Evolutionary conservation across 2,329 filamentous ascomycete genomes (phyloP).

Genomic region (Alternaria sp.): DNA sequence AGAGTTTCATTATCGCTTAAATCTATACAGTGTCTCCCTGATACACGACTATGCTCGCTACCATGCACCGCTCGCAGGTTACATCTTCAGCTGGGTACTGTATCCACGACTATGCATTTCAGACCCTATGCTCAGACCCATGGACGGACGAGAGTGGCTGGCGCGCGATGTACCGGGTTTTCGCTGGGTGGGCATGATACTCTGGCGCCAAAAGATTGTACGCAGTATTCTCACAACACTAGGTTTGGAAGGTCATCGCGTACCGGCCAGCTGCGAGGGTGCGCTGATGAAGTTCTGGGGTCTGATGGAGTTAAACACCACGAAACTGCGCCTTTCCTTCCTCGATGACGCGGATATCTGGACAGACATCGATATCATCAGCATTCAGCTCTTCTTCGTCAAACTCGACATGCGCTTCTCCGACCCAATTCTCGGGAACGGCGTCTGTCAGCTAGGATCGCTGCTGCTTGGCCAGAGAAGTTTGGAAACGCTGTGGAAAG

Average conservation of each 20-base stretch:
- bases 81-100: conserved; percentile 68
- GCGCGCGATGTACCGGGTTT: conserved; percentile 66
- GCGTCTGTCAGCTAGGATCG: conserved; percentile 46
- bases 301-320: conserved; percentile 72
- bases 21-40: conserved; percentile 64
- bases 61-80: conserved; percentile 64
- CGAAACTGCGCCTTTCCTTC: conserved; percentile 62
- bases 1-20: conserved; percentile 50
- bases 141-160: conserved; percentile 47
- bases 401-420: conserved; percentile 77
- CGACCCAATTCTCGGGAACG: conserved; percentile 67
- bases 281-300: conserved; percentile 73
- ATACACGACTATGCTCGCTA: conserved; percentile 64
- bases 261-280: conserved; percentile 60
- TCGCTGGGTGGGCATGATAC: conserved; percentile 73
- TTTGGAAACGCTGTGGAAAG: conserved; percentile 41
- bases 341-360: conserved; percentile 65
- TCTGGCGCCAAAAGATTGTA: conserved; percentile 54
- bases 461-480: conserved; percentile 67
- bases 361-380: conserved; percentile 67
- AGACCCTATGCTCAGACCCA: conserved; percentile 65
- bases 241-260: conserved; percentile 65
- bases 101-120: conserved; percentile 66
- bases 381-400: conserved; percentile 70
- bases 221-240: conserved; percentile 67